phyloP scores from a whole-genome alignment of 1,284 basidiomycete species.

The Trichosporon asahii region DNA sequence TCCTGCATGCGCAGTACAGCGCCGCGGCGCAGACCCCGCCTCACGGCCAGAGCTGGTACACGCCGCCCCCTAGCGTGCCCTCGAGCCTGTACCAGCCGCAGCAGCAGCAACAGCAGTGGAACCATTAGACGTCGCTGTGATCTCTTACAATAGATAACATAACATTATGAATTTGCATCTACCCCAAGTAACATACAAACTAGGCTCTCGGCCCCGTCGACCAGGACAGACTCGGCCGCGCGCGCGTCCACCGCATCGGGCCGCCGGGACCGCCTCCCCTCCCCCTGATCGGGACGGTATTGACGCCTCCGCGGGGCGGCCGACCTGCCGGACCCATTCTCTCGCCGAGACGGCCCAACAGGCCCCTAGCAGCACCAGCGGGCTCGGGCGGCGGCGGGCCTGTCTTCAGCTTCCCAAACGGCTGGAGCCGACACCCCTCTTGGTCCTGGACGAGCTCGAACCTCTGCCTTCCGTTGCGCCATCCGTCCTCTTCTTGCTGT shows the following conservation, averaged over 20 bases:
- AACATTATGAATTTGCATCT: conserved; percentile 10
- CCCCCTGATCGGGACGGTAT: background rate
- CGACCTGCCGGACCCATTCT: background rate
- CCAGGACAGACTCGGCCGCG: background rate
- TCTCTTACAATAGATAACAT: background rate
- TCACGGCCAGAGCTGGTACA: conserved; percentile 12
- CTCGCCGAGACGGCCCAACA: background rate
- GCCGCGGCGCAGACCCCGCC: background rate
- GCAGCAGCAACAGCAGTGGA: conserved; percentile 14
- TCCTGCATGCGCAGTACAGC: conserved; percentile 2
- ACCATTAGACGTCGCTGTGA: background rate
- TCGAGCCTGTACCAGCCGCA: conserved; percentile 14
- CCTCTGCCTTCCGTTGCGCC: background rate
- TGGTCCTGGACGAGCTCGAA: background rate
- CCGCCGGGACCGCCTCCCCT: background rate
- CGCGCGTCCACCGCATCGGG: background rate
- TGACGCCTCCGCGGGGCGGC: background rate
- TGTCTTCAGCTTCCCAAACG: background rate
- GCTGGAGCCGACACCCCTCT: background rate
- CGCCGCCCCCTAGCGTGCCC: conserved; percentile 12
- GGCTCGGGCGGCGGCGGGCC: conserved; percentile 1
- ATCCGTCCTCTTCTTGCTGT: background rate
- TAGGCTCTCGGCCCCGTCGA: background rate
- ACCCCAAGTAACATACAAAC: background rate
- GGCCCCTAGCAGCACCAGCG: background rate